Evolutionary conservation across 2,329 filamentous ascomycete species (phyloP).

Genomic region (Lachnellula arida): DNA sequence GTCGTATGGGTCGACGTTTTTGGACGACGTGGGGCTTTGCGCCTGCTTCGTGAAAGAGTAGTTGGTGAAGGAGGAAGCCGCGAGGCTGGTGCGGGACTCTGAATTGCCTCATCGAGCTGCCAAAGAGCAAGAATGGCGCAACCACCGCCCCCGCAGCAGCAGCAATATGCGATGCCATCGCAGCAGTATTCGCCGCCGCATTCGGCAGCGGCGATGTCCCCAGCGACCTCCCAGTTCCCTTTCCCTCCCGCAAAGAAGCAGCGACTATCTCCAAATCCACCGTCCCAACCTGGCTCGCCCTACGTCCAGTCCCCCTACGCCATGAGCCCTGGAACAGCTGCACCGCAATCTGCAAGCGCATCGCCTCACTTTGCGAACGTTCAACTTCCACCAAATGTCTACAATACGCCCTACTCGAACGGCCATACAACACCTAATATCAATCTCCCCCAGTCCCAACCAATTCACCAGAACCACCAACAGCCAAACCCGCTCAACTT

Average conservation of each 20-base stretch:
- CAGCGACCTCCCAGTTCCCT: slow-evolving; percentile 49
- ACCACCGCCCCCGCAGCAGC: slow-evolving; percentile 33
- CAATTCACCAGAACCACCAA: slow-evolving; percentile 28
- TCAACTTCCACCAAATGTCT: slow-evolving; percentile 26
- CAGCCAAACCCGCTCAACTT: slow-evolving; percentile 23
- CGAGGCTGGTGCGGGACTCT: neutral
- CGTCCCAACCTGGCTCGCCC: slow-evolving; percentile 62
- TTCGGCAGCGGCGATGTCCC: slow-evolving; percentile 53
- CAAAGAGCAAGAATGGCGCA: slow-evolving; percentile 30
- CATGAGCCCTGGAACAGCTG: slow-evolving; percentile 40
- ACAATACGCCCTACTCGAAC: slow-evolving; percentile 33
- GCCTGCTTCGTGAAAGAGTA: slow-evolving; percentile 25
- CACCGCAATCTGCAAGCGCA: slow-evolving; percentile 19
- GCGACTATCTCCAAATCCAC: slow-evolving; percentile 63
- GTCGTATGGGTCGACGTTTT: slow-evolving; percentile 26
- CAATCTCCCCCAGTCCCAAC: slow-evolving; percentile 22
- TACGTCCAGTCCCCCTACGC: slow-evolving; percentile 50
- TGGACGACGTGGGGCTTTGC: slow-evolving; percentile 28
- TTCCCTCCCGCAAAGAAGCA: slow-evolving; percentile 71
- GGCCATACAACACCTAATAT: slow-evolving; percentile 24
- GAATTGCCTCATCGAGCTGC: neutral
- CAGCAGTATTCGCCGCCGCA: slow-evolving; percentile 60
- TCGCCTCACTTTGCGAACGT: slow-evolving; percentile 31
- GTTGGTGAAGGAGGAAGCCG: neutral
- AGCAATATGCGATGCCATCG: slow-evolving; percentile 39